These are phyloP conservation scores for Scenedesmus sp. DNA, from an alignment of 163 green algal species.

Conservation along the genomic window DNA sequence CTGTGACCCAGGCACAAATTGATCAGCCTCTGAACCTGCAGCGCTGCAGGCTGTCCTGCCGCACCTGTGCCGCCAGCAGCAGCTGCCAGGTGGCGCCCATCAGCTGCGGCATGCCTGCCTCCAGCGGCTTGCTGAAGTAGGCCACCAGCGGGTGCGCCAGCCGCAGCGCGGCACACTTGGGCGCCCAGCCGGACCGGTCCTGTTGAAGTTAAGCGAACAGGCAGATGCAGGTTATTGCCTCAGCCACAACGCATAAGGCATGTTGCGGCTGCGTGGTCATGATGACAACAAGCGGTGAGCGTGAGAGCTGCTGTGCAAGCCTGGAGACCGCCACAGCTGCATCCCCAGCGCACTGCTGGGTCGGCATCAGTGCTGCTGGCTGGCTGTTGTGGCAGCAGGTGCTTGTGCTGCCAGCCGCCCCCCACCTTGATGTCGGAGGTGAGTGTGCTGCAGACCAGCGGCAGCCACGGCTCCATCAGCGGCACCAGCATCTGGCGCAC, in stretches of 20 bases:
- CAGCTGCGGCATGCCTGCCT: not conserved
- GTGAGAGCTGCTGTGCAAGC: not conserved
- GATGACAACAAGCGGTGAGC: no score
- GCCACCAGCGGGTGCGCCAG: conserved; percentile 21
- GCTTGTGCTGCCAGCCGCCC: not conserved
- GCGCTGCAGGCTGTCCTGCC: not conserved
- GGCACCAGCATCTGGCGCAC: conserved; percentile 44
- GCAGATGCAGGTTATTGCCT: not conserved
- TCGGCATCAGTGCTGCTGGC: not conserved
- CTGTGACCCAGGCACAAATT: no score
- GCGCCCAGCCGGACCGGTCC: conserved; percentile 6
- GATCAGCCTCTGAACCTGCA: not conserved
- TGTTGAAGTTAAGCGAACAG: not conserved
- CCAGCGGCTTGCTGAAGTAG: conserved; percentile 49
- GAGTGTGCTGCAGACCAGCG: not conserved
- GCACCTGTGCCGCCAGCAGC: conserved; percentile 48
- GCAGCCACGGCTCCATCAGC: conserved; percentile 35
- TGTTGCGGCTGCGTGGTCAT: no score
- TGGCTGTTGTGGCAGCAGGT: not conserved
- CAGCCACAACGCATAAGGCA: no score
- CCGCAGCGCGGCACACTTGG: conserved; percentile 39
- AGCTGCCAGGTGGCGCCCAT: conserved; percentile 44
- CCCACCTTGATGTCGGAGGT: conserved; percentile 27
- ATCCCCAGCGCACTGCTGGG: not conserved
- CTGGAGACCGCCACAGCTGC: no score